Percentiles rank a stretch among this genome's conserved stretches.
Conservation (phyloP, 2,329 filamentous ascomycete genomes). For the Colletotrichum liaoningense region DNA sequence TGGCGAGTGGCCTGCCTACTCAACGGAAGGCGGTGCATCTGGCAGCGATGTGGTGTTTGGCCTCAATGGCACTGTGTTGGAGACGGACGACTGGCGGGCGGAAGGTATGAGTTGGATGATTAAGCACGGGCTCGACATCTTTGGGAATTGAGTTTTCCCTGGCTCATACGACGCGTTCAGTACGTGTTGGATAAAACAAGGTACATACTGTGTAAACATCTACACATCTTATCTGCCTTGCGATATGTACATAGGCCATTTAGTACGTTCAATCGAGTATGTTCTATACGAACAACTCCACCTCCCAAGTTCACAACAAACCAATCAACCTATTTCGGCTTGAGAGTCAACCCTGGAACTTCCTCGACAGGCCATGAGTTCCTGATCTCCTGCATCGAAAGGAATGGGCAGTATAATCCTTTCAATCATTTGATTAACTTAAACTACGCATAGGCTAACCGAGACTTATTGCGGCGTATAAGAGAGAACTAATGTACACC, state of each 20-base stretch:
- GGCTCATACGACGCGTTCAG: neutral
- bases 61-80: conserved; percentile 39
- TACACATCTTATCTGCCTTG: neutral
- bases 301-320: neutral
- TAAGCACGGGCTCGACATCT: conserved; percentile 41
- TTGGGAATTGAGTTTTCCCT: conserved; percentile 40
- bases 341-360: neutral
- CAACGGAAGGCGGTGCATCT: conserved; percentile 20
- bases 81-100: conserved; percentile 45
- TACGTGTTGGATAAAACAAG: neutral
- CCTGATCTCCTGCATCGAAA: neutral
- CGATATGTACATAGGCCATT: neutral
- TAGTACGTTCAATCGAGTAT: neutral
- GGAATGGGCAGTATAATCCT: neutral
- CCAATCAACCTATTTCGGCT: neutral
- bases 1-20: conserved; percentile 43
- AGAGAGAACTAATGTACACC: neutral
- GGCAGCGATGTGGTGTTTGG: conserved; percentile 44
- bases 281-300: neutral
- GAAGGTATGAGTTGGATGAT: conserved; percentile 44
- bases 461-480: neutral
- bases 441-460: neutral
- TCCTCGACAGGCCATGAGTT: neutral
- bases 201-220: neutral
- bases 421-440: neutral